phyloP scores from a whole-genome alignment of 106 monocot genomes.

The Dendrobium nobile region DNA sequence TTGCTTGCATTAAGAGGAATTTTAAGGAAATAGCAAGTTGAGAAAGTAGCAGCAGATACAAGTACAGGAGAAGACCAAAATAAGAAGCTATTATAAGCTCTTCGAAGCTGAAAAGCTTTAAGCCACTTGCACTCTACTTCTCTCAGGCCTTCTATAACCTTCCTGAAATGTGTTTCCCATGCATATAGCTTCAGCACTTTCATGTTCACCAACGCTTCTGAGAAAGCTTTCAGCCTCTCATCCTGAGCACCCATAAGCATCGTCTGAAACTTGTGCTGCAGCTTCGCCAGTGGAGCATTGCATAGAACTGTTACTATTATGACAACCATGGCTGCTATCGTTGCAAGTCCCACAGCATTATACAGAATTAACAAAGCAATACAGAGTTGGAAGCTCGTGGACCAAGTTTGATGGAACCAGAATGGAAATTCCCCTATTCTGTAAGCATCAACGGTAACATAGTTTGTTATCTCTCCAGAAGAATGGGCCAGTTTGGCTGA shows the following conservation, averaged over 20 bases:
- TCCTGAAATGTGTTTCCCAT: slow-evolving; percentile 79
- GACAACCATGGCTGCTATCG: slow-evolving; percentile 59
- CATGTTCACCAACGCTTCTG: slow-evolving; percentile 85
- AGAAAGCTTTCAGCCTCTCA: slow-evolving; percentile 77
- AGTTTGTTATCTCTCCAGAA: slow-evolving; percentile 91
- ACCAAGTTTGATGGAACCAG: slow-evolving; percentile 97
- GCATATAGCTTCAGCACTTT: slow-evolving; percentile 98
- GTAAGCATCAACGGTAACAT: slow-evolving; percentile 87
- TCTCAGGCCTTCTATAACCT: slow-evolving; percentile 60
- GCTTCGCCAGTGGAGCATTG: slow-evolving; percentile 78
- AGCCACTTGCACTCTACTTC: slow-evolving; percentile 65
- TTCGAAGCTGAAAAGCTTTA: slow-evolving; percentile 61
- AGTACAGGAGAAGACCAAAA: slow-evolving; percentile 85
- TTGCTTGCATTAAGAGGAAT: slow-evolving; percentile 78
- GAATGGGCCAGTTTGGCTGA: slow-evolving; percentile 62
- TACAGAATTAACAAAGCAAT: slow-evolving; percentile 77
- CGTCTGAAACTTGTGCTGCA: slow-evolving; percentile 84
- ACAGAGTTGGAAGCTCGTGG: slow-evolving; percentile 73
- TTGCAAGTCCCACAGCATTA: slow-evolving; percentile 81
- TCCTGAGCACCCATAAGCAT: slow-evolving; percentile 83
- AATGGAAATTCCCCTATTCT: slow-evolving; percentile 87
- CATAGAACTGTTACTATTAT: slow-evolving; percentile 69
- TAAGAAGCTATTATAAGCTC: slow-evolving; percentile 64
- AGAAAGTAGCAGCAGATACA: slow-evolving; percentile 78
- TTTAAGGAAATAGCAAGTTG: slow-evolving; percentile 65